These are phyloP conservation scores for Pochonia chlamydosporia DNA, from an alignment of 2,329 filamentous ascomycete genomes.

Conservation along the genomic window DNA sequence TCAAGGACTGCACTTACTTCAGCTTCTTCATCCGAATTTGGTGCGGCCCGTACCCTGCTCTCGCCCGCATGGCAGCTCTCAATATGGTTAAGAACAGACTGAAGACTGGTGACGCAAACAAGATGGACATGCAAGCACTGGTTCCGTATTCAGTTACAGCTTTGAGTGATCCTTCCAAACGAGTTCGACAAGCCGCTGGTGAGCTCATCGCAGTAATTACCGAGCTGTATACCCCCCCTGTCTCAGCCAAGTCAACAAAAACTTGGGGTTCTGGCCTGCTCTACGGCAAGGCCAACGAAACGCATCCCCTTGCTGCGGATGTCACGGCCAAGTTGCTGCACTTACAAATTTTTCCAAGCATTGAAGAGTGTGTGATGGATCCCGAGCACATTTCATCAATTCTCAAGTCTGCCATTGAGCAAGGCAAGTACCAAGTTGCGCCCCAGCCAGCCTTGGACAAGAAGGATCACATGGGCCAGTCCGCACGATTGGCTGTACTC, in stretches of 20 bases:
- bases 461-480: constrained; percentile 51
- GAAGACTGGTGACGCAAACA: constrained; percentile 40
- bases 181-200: constrained; percentile 70
- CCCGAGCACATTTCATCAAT: constrained; percentile 61
- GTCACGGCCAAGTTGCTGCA: constrained; percentile 57
- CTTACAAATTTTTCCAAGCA: constrained; percentile 61
- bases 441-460: constrained; percentile 38
- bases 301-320: constrained; percentile 51
- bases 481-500: constrained; percentile 59
- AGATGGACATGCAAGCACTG: constrained; percentile 67
- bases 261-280: constrained; percentile 59
- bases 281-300: constrained; percentile 49
- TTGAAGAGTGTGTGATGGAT: constrained; percentile 86
- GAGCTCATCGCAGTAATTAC: constrained; percentile 57
- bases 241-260: constrained; percentile 32
- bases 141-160: constrained; percentile 76
- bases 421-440: constrained; percentile 31
- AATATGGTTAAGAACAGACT: constrained; percentile 56
- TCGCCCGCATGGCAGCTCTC: constrained; percentile 64
- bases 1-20: constrained; percentile 60
- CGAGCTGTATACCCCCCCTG: constrained; percentile 35
- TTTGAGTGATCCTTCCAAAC: constrained; percentile 68
- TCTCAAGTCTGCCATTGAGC: constrained; percentile 39
- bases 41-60: constrained; percentile 63
- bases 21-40: constrained; percentile 73